phyloP scores from a whole-genome alignment of 2,329 filamentous ascomycete species.

The Cryphonectria radicalis region DNA sequence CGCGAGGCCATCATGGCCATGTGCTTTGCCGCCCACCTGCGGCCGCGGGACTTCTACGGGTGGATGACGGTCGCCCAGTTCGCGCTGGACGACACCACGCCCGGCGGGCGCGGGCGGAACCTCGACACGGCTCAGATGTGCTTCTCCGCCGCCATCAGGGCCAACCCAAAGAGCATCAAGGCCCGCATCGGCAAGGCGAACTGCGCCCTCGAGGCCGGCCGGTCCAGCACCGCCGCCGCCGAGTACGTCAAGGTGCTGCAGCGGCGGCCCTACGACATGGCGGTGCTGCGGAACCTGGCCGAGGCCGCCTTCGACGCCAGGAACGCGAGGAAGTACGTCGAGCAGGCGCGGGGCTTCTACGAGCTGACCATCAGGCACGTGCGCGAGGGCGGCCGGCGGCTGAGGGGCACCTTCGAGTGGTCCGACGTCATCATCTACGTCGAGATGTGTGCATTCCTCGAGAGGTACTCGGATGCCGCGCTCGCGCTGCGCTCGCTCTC shows the following conservation, averaged over 20 bases:
- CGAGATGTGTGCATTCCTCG: slow-evolving; percentile 73
- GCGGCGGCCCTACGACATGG: slow-evolving; percentile 56
- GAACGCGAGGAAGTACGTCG: slow-evolving; percentile 45
- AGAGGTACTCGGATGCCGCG: slow-evolving; percentile 69
- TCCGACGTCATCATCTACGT: slow-evolving; percentile 84
- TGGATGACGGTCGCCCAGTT: slow-evolving; percentile 65
- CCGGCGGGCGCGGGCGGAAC: slow-evolving; percentile 52
- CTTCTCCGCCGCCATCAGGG: slow-evolving; percentile 62
- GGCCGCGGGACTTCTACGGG: slow-evolving; percentile 61
- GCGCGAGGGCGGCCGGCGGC: slow-evolving; percentile 38
- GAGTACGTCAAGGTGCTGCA: slow-evolving; percentile 62
- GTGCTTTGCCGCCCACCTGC: slow-evolving; percentile 65
- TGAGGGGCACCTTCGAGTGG: slow-evolving; percentile 62
- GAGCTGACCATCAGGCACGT: slow-evolving; percentile 50
- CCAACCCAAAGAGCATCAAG: slow-evolving; percentile 60
- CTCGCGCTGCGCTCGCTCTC: slow-evolving; percentile 71
- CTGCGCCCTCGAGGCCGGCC: slow-evolving; percentile 59
- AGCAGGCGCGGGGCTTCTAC: slow-evolving; percentile 54
- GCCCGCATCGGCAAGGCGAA: slow-evolving; percentile 64
- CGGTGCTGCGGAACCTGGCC: slow-evolving; percentile 58
- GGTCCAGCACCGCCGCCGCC: slow-evolving; percentile 55
- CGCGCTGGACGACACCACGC: slow-evolving; percentile 52
- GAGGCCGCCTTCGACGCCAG: slow-evolving; percentile 60
- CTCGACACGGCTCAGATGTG: slow-evolving; percentile 61
- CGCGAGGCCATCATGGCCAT: slow-evolving; percentile 63